Conservation (phyloP, 2,329 filamentous ascomycete genomes). For the Fusarium oligoseptatum region DNA sequence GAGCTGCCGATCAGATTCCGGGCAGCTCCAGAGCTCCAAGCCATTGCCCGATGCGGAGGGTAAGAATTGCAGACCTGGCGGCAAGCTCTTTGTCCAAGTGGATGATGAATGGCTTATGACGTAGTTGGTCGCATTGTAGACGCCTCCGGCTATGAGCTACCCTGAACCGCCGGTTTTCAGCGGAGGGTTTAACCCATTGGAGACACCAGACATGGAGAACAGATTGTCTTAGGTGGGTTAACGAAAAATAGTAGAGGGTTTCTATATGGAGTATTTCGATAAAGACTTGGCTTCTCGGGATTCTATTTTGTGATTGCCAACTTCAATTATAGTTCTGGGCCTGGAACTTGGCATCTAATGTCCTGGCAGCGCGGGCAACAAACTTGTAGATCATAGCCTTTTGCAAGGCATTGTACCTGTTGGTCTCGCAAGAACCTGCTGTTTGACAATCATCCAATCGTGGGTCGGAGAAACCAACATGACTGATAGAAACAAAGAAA, state of each 20-base stretch:
- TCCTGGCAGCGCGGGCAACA: background rate
- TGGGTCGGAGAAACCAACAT: background rate
- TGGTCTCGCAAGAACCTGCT: background rate
- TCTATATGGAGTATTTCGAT: no score
- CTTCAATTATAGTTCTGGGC: background rate
- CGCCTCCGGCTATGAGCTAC: background rate
- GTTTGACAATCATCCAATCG: background rate
- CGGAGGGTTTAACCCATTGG: background rate
- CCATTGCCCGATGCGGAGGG: conserved; percentile 36
- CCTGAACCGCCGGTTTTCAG: conserved; percentile 6
- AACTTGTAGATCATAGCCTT: background rate
- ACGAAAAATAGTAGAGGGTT: background rate
- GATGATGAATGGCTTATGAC: conserved; percentile 18
- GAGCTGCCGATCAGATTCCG: conserved; percentile 41
- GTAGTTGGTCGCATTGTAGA: background rate
- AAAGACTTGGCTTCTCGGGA: background rate
- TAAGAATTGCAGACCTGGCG: conserved; percentile 21
- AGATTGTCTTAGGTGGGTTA: background rate
- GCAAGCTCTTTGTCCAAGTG: conserved; percentile 13
- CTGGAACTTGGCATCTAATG: background rate
- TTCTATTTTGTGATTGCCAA: background rate
- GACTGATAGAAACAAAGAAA: background rate
- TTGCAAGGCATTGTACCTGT: background rate
- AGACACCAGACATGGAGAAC: background rate
- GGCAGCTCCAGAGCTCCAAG: conserved; percentile 13